Evolutionary conservation across 148 eudicot genomes (phyloP), one percentile per base, ranked within the genome.

Genomic region (Cornus suecica): DNA sequence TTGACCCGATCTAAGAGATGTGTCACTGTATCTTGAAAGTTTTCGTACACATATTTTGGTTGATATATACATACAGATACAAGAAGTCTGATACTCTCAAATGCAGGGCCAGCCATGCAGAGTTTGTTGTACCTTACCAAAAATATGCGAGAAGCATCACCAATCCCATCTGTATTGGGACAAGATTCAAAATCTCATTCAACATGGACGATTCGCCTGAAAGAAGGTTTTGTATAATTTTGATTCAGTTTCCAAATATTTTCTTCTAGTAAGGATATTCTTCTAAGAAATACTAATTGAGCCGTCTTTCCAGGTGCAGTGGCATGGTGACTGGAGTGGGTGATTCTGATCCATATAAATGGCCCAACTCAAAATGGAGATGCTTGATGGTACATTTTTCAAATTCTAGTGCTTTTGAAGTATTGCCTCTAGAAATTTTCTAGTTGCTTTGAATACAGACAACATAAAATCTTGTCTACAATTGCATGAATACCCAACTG

Each of bases 341-440:
- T 80, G 97, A 90, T 78, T 27, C 82, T 37, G 94, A 92, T 83
- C 94, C 91, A 66, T 89, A 82, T 67, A 82, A 81, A 83, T 92
- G 97, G 97, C 90, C 90, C 22, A 81, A 85, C 77, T 92, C 97
- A 68, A 90, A 86, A 79, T 92, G 97, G 97, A 87, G 91, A 89
- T 90, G 94, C 80, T 78, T 93, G 83, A 91, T 74, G 97, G 98
- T 93, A 86, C 68, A 75, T 37, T 51, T 69, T 58, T 26, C 31
- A 52, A 37, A 24, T 74, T 69, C 30, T 58, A 20, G 2, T 2
- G 10, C 20, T 67, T 32, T n/a, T 18, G n/a, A 16, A 67, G 45
- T 63, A 41, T 65, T 13, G 16, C 54, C 10, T 13, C n/a, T 25
- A 3, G 15, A 65, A 25, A n/a, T 58, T 1, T 3, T 58, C 2